phyloP scores from a whole-genome alignment of 2,329 filamentous ascomycete genomes.

The Claviceps purpurea region DNA sequence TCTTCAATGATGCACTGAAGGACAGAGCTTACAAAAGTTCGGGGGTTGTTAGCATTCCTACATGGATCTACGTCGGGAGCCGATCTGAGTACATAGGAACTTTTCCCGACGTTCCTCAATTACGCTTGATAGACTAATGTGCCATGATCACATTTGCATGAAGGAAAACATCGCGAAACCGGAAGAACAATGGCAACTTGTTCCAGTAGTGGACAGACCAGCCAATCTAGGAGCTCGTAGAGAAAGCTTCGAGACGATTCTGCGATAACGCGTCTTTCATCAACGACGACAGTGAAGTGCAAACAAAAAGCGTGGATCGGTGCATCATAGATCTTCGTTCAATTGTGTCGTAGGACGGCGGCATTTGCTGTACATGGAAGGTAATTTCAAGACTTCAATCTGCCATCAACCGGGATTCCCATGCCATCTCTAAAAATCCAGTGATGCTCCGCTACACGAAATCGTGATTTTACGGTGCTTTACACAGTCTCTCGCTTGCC shows the following conservation, averaged over 20 bases:
- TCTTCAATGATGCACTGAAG: neutral
- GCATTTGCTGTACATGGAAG: neutral
- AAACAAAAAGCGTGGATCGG: neutral
- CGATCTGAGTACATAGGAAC: no score
- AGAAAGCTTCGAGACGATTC: neutral
- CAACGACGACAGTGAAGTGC: neutral
- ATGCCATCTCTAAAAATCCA: neutral
- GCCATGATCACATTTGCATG: neutral
- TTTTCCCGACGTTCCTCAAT: neutral
- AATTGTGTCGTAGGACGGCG: neutral
- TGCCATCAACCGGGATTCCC: neutral
- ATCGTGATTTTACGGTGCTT: constrained; percentile 1
- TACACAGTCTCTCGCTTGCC: constrained; percentile 85
- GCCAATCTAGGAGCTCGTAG: neutral
- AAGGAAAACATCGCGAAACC: neutral
- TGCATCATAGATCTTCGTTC: neutral
- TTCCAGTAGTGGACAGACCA: neutral
- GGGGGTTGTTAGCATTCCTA: neutral
- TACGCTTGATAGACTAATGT: neutral
- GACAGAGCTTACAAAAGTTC: neutral
- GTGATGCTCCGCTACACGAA: neutral
- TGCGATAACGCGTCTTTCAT: neutral
- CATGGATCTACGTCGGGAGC: neutral
- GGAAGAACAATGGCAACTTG: neutral
- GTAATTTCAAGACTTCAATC: neutral